A percentile compares a stretch with the other conserved stretches of the same genome.
These are phyloP conservation scores for Dioscorea cayenensis DNA, from an alignment of 116 monocot species.

Conservation along the genomic window DNA sequence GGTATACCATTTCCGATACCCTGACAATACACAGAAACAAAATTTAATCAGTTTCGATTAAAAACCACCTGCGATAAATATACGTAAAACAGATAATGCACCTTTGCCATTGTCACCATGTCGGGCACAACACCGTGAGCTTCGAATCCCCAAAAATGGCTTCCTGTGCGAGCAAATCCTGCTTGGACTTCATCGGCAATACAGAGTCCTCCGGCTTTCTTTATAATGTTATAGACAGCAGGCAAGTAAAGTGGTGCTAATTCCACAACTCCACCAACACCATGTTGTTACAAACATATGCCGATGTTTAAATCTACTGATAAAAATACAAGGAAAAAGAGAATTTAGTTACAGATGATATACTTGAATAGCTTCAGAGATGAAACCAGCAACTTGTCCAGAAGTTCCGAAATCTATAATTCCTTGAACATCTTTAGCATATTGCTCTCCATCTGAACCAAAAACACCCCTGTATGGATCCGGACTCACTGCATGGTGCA, in stretches of 20 bases:
- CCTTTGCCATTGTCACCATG: conserved; percentile 97
- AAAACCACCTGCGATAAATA: neutral
- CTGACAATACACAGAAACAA: conserved; percentile 15
- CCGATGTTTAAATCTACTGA: neutral
- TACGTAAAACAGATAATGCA: neutral
- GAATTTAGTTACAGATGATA: neutral
- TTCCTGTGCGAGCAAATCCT: conserved; percentile 83
- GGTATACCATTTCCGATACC: conserved; percentile 97
- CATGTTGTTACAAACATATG: conserved; percentile 21
- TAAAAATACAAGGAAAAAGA: neutral
- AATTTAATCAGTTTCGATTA: neutral
- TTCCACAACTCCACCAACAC: conserved; percentile 89
- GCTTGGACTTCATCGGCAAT: conserved; percentile 96
- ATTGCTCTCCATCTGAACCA: conserved; percentile 71
- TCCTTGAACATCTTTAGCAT: conserved; percentile 72
- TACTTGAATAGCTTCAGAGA: conserved; percentile 79
- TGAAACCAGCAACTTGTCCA: conserved; percentile 61
- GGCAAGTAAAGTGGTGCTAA: conserved; percentile 86
- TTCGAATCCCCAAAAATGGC: conserved; percentile 95
- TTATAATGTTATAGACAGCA: conserved; percentile 52
- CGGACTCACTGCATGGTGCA: conserved; percentile 77
- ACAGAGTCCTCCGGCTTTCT: conserved; percentile 81
- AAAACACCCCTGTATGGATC: conserved; percentile 77
- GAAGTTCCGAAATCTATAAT: conserved; percentile 77
- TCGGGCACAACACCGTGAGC: conserved; percentile 84